phyloP scores from a whole-genome alignment of 495 filamentous ascomycete genomes.

The Rhypophila decipiens region DNA sequence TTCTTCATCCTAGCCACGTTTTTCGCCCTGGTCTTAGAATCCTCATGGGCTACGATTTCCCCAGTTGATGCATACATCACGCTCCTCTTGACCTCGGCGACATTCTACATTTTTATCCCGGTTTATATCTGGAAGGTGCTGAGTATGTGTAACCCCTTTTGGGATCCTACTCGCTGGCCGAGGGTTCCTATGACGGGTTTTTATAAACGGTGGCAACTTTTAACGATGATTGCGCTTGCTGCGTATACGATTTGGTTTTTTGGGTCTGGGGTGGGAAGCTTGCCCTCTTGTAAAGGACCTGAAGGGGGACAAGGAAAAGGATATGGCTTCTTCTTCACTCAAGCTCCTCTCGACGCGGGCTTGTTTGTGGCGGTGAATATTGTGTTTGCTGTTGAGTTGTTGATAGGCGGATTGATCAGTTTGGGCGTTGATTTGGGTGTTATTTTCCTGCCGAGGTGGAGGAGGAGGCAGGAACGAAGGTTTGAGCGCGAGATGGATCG shows the following conservation, averaged over 20 bases:
- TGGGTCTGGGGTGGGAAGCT: not conserved
- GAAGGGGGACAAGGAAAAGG: not conserved
- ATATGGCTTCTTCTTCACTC: conserved; percentile 14
- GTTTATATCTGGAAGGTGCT: conserved; percentile 1
- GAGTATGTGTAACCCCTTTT: conserved; percentile 4
- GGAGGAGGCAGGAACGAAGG: not conserved
- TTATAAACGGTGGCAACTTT: not conserved
- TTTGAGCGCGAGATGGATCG: conserved; percentile 2
- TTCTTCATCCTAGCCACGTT: conserved; percentile 6
- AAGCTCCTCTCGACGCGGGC: conserved; percentile 5
- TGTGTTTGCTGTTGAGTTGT: conserved; percentile 6
- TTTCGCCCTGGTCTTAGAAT: not conserved
- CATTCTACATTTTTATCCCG: conserved; percentile 1
- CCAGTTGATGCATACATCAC: conserved; percentile 22
- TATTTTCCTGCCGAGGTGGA: conserved; percentile 3
- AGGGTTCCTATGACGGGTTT: conserved; percentile 1
- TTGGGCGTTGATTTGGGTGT: not conserved
- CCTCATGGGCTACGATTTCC: not conserved
- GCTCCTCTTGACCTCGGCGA: conserved; percentile 15
- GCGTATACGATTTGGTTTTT: conserved; percentile 7
- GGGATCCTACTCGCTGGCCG: conserved; percentile 10
- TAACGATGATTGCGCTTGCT: not conserved
- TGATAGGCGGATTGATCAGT: not conserved
- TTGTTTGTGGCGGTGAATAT: conserved; percentile 16
- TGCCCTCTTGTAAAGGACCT: not conserved